phyloP scores from a whole-genome alignment of 2,329 filamentous ascomycete genomes.

The Diaporthe sp. region DNA sequence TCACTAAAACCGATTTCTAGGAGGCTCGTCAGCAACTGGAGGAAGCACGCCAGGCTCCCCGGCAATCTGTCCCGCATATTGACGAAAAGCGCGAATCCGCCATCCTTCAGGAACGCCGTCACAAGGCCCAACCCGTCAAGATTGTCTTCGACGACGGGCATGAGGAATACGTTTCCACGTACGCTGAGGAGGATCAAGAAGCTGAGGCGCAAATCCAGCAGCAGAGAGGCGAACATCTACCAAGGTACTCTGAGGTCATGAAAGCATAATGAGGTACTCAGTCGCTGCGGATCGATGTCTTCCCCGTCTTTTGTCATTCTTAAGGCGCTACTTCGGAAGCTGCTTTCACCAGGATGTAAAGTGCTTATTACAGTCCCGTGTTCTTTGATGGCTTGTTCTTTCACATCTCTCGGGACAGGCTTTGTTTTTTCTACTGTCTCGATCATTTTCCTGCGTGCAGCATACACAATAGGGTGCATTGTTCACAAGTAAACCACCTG shows the following conservation, averaged over 20 bases:
- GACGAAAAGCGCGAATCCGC: neutral
- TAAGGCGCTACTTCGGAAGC: no score
- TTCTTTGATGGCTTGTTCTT: neutral
- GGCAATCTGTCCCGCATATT: no score
- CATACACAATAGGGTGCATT: neutral
- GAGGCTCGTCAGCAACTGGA: neutral
- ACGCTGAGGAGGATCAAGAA: neutral
- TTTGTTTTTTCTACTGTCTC: neutral
- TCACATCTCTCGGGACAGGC: neutral
- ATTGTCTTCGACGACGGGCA: slow-evolving; percentile 1
- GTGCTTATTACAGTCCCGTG: neutral
- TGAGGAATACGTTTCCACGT: neutral
- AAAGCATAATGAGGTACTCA: neutral
- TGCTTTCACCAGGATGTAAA: neutral
- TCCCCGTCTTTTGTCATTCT: neutral
- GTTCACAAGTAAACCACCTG: neutral
- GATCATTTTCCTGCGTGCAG: neutral
- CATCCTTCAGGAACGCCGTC: neutral
- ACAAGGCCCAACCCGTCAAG: neutral
- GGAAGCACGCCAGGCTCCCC: neutral
- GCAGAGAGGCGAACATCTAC: neutral
- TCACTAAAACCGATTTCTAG: neutral
- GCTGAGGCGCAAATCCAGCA: neutral
- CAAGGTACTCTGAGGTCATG: slow-evolving; percentile 25
- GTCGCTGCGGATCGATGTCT: neutral